phyloP scores from a whole-genome alignment of 1,284 basidiomycete genomes.

The Anthracocystis walkeri region DNA sequence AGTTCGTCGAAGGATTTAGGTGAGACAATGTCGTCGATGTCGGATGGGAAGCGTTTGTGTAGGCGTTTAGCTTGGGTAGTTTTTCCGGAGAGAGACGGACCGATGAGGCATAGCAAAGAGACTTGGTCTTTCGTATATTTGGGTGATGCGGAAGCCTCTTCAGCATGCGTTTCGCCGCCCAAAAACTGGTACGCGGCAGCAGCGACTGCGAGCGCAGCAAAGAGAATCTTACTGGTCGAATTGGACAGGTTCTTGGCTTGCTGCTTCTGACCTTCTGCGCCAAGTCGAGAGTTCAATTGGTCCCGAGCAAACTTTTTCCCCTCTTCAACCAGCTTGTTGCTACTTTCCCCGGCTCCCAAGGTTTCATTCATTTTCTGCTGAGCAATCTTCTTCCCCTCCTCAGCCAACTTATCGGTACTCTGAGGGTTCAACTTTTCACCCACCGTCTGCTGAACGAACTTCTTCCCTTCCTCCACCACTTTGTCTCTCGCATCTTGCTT shows the following conservation, averaged over 20 bases:
- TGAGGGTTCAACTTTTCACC: slow-evolving; percentile 6
- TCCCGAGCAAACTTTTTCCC: slow-evolving; percentile 33
- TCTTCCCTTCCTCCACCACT: slow-evolving; percentile 40
- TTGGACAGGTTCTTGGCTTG: slow-evolving; percentile 26
- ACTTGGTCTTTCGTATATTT: slow-evolving; percentile 39
- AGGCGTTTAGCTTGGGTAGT: slow-evolving; percentile 52
- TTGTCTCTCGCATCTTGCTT: slow-evolving; percentile 30
- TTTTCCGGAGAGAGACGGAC: slow-evolving; percentile 49
- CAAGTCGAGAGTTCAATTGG: slow-evolving; percentile 11
- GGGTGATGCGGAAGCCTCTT: slow-evolving; percentile 28
- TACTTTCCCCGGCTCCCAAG: no score
- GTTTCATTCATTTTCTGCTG: no score
- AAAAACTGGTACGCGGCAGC: slow-evolving; percentile 28
- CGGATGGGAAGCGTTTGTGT: slow-evolving; percentile 37
- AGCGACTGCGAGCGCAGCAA: slow-evolving; percentile 28
- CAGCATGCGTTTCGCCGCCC: slow-evolving; percentile 25
- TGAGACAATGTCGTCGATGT: slow-evolving; percentile 31
- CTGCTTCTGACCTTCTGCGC: slow-evolving; percentile 19
- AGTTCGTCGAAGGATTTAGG: slow-evolving; percentile 31
- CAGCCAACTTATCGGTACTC: slow-evolving; percentile 1
- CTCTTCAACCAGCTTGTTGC: slow-evolving; percentile 6
- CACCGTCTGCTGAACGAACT: slow-evolving; percentile 26
- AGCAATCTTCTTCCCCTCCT: no score
- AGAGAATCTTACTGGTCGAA: slow-evolving; percentile 35
- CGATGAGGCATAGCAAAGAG: slow-evolving; percentile 41